phyloP scores from a whole-genome alignment of 306 rosid species.

The Inga leiocalycina region DNA sequence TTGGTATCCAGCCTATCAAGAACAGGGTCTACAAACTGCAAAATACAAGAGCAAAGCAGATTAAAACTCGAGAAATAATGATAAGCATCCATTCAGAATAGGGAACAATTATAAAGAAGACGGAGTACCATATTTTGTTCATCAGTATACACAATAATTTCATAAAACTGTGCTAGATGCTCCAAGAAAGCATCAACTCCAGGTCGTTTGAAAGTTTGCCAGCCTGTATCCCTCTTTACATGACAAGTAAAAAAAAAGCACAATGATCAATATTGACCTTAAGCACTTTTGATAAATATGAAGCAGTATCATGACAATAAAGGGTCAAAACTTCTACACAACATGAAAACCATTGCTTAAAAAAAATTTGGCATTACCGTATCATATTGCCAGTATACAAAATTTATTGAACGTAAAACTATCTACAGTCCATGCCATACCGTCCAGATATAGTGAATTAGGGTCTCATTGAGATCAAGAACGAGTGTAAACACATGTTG shows the following conservation, averaged over 20 bases:
- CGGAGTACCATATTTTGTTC: constrained; percentile 78
- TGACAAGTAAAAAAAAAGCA: constrained; percentile 31
- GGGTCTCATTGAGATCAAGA: constrained; percentile 92
- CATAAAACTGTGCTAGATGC: constrained; percentile 86
- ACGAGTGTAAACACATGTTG: constrained; percentile 89
- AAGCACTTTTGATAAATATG: constrained; percentile 16
- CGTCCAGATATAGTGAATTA: constrained; percentile 88
- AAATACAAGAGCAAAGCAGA: constrained; percentile 32
- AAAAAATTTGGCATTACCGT: neutral
- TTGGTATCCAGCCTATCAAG: constrained; percentile 88
- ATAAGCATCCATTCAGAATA: constrained; percentile 16
- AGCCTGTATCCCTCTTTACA: constrained; percentile 89
- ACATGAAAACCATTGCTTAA: neutral
- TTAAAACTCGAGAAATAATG: constrained; percentile 5
- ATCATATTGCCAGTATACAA: neutral
- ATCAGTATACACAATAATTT: constrained; percentile 84
- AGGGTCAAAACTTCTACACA: constrained; percentile 3
- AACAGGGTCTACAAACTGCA: constrained; percentile 96
- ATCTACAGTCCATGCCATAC: constrained; percentile 51
- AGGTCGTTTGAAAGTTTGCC: constrained; percentile 98
- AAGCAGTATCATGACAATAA: constrained; percentile 10
- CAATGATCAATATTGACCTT: constrained; percentile 19
- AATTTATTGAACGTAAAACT: neutral
- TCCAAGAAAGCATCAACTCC: constrained; percentile 98
- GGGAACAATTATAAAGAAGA: constrained; percentile 17